Evolutionary conservation across 768 basidiomycete species (phyloP).

Genomic region (Goffeauzyma gilvescens): DNA sequence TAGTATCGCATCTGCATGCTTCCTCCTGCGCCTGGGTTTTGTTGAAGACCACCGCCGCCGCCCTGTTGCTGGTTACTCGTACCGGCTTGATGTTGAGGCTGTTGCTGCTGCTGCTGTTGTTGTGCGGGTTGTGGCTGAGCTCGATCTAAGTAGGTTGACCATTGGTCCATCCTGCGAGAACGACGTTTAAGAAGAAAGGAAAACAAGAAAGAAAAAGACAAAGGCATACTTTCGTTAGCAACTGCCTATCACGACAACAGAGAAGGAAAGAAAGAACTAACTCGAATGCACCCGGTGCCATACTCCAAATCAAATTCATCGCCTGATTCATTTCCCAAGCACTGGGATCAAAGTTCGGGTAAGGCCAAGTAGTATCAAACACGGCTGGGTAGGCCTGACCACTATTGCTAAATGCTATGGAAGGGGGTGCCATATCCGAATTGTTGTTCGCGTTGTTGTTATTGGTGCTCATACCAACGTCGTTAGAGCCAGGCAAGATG

Average conservation of each 20-base stretch:
- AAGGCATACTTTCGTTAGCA: background rate
- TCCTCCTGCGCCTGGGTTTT: no score
- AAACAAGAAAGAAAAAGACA: background rate
- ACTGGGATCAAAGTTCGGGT: background rate
- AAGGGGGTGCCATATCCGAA: background rate
- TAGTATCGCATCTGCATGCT: no score
- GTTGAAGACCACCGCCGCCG: no score
- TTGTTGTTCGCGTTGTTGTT: background rate
- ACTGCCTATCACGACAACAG: background rate
- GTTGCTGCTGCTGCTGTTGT: no score
- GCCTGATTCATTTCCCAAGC: conserved; percentile 6
- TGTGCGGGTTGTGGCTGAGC: conserved; percentile 2
- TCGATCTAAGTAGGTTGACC: conserved; percentile 8
- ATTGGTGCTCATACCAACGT: background rate
- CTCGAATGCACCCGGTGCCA: conserved; percentile 12
- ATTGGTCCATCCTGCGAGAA: conserved; percentile 15
- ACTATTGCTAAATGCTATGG: no score
- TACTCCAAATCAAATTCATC: conserved; percentile 9
- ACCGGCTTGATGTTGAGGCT: no score
- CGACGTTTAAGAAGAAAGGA: background rate
- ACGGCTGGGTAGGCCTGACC: no score
- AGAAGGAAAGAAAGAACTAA: conserved; percentile 1
- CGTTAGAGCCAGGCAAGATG: background rate
- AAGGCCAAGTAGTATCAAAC: conserved; percentile 1
- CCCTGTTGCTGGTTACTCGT: no score